These are phyloP conservation scores for Pulveroboletus sp. DNA, from an alignment of 768 basidiomycete genomes.

Conservation along the genomic window DNA sequence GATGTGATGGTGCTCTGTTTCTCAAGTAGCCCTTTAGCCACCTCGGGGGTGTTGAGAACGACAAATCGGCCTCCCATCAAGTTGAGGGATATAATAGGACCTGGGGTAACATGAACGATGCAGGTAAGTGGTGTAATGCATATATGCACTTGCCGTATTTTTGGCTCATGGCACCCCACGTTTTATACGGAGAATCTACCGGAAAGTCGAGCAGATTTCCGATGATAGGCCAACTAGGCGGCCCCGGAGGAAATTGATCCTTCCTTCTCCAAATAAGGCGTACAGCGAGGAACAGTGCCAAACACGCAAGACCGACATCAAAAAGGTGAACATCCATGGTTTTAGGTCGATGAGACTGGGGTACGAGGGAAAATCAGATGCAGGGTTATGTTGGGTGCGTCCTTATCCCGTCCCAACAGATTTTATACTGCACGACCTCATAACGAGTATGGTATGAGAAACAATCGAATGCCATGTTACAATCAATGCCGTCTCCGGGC, in stretches of 20 bases:
- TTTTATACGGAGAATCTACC: slow-evolving; percentile 39
- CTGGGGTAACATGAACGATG: slow-evolving; percentile 9
- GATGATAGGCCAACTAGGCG: too few species aligned
- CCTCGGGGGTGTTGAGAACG: slow-evolving; percentile 44
- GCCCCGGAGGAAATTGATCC: too few species aligned
- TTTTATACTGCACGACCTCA: not conserved
- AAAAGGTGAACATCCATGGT: too few species aligned
- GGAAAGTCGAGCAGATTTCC: too few species aligned
- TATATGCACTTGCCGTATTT: slow-evolving; percentile 39
- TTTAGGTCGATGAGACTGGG: not conserved
- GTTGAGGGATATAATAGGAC: not conserved
- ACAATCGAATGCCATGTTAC: too few species aligned
- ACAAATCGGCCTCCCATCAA: slow-evolving; percentile 43
- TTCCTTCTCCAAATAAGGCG: too few species aligned
- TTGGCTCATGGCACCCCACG: slow-evolving; percentile 37
- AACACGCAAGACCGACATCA: too few species aligned
- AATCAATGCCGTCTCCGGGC: too few species aligned
- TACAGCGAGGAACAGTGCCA: too few species aligned
- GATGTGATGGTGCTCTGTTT: slow-evolving; percentile 8
- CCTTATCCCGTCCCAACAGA: too few species aligned
- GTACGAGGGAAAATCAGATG: not conserved
- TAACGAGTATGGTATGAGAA: too few species aligned
- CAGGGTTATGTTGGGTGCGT: too few species aligned
- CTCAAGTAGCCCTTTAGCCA: slow-evolving; percentile 12
- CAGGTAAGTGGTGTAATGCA: not conserved